Conservation (phyloP, 2,329 filamentous ascomycete species). For the Scleromitrula shiraiana region DNA sequence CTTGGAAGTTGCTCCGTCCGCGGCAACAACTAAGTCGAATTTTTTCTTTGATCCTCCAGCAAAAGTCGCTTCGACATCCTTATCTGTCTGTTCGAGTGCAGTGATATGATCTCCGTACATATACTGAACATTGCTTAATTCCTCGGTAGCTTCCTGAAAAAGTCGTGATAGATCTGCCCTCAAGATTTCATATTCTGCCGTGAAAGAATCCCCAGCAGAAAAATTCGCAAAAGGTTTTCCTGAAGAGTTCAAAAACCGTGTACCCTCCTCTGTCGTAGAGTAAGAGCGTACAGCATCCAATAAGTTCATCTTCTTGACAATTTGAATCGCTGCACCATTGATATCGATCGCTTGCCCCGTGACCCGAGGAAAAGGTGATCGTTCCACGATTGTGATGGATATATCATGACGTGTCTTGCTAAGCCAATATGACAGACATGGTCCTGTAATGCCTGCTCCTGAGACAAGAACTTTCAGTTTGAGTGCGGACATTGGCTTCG, state of each 20-base stretch:
- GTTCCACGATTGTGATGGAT: constrained; percentile 35
- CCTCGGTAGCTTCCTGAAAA: constrained; percentile 32
- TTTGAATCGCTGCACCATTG: constrained; percentile 33
- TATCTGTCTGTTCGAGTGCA: constrained; percentile 30
- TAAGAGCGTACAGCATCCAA: constrained; percentile 34
- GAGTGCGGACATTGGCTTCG: background rate
- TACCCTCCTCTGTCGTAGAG: constrained; percentile 35
- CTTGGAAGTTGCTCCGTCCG: constrained; percentile 39
- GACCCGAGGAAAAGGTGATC: constrained; percentile 34
- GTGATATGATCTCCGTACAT: constrained; percentile 34
- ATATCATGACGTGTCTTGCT: constrained; percentile 30
- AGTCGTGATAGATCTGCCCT: constrained; percentile 35
- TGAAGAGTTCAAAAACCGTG: constrained; percentile 34
- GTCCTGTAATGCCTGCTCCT: constrained; percentile 32
- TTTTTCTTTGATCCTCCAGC: constrained; percentile 31
- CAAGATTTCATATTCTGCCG: constrained; percentile 38
- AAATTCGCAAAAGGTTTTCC: constrained; percentile 33
- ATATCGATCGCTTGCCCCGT: constrained; percentile 48
- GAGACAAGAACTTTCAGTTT: constrained; percentile 27
- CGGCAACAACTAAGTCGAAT: constrained; percentile 43
- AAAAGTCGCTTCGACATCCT: constrained; percentile 34
- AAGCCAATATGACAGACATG: constrained; percentile 43
- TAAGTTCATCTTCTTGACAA: constrained; percentile 34
- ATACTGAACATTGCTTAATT: constrained; percentile 22
- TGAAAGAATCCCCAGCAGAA: constrained; percentile 33